Base-by-base conservation (phyloP, 108 stramenopile species). In the Skeletonema costatum region DNA sequence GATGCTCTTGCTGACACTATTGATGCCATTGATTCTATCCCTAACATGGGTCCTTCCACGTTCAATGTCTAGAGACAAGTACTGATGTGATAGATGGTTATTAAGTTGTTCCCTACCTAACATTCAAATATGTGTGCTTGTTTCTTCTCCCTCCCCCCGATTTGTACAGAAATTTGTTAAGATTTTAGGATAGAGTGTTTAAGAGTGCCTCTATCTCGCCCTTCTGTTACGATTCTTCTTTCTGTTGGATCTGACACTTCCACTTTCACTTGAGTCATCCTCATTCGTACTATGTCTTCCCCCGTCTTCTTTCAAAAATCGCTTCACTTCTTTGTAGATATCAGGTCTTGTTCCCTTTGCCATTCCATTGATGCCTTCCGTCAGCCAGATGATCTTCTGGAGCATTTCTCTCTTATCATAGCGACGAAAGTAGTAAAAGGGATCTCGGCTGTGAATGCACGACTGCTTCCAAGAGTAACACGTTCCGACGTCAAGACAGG, bases 1-100 rank as follows among this genome's bases (percentile, higher is more conserved):
- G 53, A 56, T 56, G 53, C 53, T 56, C 53, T 56, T 29, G 53
- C 53, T 56, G 53, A 56, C 53, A 56, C 53, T 8, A 56, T 56
- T 56, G 53, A 56, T 56, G 17, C 53, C 9, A 56, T 56, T 25
- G 53, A 56, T 29, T 56, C 53, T 29, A 56, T 56, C 7, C 53
- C 53, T 25, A 25, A 16, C 9, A 56, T 56, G 14, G 44, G 44
- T 4, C 44, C 44, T 46, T 2, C 16, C 16, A n/a, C 44, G 16
- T 46, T n/a, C 44, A 46, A 16, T 46, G 44, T 46, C 16, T 46
- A 46, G 44, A 16, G 44, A 3, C 16, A 46, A 44, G 42, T 44
- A 0, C 14, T 44, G 14, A 44, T 44, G 38, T 4, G 44, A 16
- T 46, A 46, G 44, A n/a, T 36, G 4, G 35, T 44, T 46, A n/a